Conservation (phyloP, 768 basidiomycete genomes). For the Hygrophorus pudorinus region DNA sequence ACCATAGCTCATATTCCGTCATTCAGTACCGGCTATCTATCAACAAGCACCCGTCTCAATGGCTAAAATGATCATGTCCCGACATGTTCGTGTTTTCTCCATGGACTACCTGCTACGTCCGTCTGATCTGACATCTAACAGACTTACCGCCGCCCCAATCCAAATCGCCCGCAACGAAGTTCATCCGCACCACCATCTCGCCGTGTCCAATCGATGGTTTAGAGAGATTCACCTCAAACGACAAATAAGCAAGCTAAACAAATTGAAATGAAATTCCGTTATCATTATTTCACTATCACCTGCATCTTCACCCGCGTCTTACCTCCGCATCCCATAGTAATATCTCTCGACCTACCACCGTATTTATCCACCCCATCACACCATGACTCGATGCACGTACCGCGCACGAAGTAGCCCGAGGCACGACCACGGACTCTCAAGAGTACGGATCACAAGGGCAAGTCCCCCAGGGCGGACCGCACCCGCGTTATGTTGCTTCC, state of each 20-base stretch:
- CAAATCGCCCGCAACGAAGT: conserved; percentile 4
- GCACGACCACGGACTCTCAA: neutral
- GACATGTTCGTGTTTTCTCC: conserved; percentile 27
- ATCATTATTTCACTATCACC: neutral
- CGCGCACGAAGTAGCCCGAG: too few relatives aligned
- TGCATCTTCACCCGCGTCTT: neutral
- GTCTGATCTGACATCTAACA: neutral
- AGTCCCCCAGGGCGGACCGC: neutral
- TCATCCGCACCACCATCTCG: conserved; percentile 3
- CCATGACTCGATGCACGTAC: too few relatives aligned
- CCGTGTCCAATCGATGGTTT: conserved; percentile 7
- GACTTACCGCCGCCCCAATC: conserved; percentile 7
- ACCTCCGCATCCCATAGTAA: neutral
- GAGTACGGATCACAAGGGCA: too few relatives aligned
- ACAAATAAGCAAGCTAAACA: too few relatives aligned
- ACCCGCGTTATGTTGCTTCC: neutral
- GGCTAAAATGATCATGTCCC: conserved; percentile 45
- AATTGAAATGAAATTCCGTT: neutral
- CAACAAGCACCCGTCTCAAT: conserved; percentile 36
- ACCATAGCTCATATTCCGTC: conserved; percentile 1
- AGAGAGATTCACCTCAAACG: neutral
- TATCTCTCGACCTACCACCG: neutral
- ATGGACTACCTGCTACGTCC: neutral
- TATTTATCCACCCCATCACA: conserved; percentile 3
- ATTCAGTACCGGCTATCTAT: conserved; percentile 31